phyloP scores from a whole-genome alignment of 805 yeast genomes.

The Candida peoriensis region DNA sequence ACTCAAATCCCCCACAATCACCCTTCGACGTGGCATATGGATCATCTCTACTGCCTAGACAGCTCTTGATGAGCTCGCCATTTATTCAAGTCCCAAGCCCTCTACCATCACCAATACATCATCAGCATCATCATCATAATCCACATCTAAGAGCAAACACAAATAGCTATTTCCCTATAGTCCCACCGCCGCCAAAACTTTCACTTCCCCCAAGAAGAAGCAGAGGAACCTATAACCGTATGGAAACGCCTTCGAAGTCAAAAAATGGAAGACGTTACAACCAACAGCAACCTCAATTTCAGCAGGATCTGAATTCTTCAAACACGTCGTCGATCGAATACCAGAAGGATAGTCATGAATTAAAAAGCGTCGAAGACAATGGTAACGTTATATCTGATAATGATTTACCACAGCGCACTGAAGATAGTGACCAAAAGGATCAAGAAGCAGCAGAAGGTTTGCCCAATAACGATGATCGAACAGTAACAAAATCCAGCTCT shows the following conservation, averaged over 20 bases:
- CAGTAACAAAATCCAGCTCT: neutral
- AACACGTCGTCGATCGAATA: too few relatives aligned
- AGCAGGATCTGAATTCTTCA: conserved; percentile 2
- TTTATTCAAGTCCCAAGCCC: conserved; percentile 41
- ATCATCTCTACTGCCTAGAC: conserved; percentile 58
- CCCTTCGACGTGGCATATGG: conserved; percentile 60
- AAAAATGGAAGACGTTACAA: too few relatives aligned
- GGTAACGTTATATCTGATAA: too few relatives aligned
- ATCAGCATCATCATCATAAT: conserved; percentile 11
- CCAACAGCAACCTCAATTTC: neutral
- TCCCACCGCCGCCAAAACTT: conserved; percentile 20
- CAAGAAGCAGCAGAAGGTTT: neutral
- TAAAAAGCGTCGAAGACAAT: too few relatives aligned
- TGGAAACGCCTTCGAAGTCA: conserved; percentile 3
- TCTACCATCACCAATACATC: conserved; percentile 20
- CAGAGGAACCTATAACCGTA: conserved; percentile 1
- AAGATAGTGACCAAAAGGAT: neutral
- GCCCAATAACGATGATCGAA: too few relatives aligned
- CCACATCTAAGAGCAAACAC: conserved; percentile 5
- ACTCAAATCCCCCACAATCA: conserved; percentile 34
- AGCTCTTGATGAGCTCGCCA: conserved; percentile 56
- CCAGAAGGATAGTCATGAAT: too few relatives aligned
- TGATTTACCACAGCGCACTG: too few relatives aligned
- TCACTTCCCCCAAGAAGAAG: conserved; percentile 17
- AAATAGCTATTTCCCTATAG: conserved; percentile 8